Evolutionary conservation across 768 basidiomycete species (phyloP).

Genomic region (Termitomyces sp.): DNA sequence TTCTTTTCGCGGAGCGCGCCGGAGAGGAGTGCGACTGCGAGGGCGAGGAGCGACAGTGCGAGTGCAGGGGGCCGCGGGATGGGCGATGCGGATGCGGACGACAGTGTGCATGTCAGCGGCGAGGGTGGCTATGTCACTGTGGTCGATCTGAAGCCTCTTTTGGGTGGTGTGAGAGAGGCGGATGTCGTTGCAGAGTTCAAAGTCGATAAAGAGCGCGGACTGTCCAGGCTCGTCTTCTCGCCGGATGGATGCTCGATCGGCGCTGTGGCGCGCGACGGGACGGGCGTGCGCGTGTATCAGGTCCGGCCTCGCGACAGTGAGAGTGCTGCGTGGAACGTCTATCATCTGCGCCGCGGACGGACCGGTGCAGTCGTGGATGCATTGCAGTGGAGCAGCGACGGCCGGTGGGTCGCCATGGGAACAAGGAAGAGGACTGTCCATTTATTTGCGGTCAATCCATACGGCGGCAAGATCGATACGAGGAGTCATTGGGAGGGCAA

Average conservation of each 20-base stretch:
- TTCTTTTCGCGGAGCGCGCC: slow-evolving; percentile 66
- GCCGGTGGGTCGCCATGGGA: slow-evolving; percentile 65
- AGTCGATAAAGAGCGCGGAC: slow-evolving; percentile 23
- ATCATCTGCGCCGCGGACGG: slow-evolving; percentile 65
- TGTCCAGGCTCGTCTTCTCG: slow-evolving; percentile 46
- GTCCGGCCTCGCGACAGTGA: slow-evolving; percentile 18
- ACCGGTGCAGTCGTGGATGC: slow-evolving; percentile 61
- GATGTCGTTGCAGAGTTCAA: slow-evolving; percentile 40
- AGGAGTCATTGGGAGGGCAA: slow-evolving; percentile 53
- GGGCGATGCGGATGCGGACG: no score
- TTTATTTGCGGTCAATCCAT: slow-evolving; percentile 72
- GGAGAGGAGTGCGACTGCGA: slow-evolving; percentile 22
- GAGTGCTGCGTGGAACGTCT: slow-evolving; percentile 42
- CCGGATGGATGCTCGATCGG: slow-evolving; percentile 47
- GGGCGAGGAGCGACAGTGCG: slow-evolving; percentile 8
- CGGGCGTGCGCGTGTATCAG: slow-evolving; percentile 44
- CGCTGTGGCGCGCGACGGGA: slow-evolving; percentile 51
- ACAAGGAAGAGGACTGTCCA: slow-evolving; percentile 63
- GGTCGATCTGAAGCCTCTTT: slow-evolving; percentile 41
- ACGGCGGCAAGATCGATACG: slow-evolving; percentile 63
- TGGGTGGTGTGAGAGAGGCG: slow-evolving; percentile 7
- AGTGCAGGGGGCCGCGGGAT: slow-evolving; percentile 11
- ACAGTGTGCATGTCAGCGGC: slow-evolving; percentile 10
- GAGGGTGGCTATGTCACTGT: slow-evolving; percentile 35
- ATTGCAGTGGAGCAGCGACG: slow-evolving; percentile 49